These are phyloP conservation scores for Penicillium goetzii DNA, from an alignment of 495 filamentous ascomycete genomes.

Conservation along the genomic window DNA sequence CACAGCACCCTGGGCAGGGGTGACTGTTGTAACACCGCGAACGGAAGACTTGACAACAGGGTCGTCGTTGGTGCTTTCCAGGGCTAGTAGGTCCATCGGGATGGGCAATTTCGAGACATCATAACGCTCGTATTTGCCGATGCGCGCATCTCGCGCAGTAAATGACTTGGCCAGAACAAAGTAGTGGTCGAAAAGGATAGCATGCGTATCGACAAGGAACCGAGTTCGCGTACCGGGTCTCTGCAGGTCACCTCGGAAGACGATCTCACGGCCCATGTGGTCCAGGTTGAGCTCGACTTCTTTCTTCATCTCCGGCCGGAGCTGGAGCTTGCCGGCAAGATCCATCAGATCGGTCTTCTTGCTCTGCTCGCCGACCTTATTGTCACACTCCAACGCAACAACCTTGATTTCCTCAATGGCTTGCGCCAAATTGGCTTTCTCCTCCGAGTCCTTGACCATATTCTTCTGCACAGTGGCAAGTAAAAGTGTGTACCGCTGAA, in stretches of 20 bases:
- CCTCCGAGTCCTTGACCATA: constrained; percentile 81
- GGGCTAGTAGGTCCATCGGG: constrained; percentile 91
- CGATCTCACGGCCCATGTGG: constrained; percentile 86
- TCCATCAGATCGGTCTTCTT: constrained; percentile 91
- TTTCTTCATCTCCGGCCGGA: constrained; percentile 83
- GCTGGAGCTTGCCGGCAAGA: constrained; percentile 76
- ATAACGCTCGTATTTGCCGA: constrained; percentile 79
- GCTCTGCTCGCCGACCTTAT: constrained; percentile 89
- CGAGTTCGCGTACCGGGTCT: constrained; percentile 77
- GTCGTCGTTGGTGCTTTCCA: constrained; percentile 90
- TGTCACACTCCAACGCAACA: constrained; percentile 91
- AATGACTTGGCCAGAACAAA: constrained; percentile 88
- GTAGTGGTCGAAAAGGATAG: constrained; percentile 95
- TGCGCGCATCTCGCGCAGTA: constrained; percentile 64
- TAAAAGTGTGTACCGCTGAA: constrained; percentile 89
- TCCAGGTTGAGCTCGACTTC: constrained; percentile 85
- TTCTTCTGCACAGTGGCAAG: constrained; percentile 82
- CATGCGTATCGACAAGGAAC: constrained; percentile 92
- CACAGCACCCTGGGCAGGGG: constrained; percentile 53
- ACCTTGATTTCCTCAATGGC: constrained; percentile 95
- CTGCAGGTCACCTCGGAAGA: constrained; percentile 88
- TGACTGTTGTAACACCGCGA: constrained; percentile 69
- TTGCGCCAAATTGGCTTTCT: constrained; percentile 80
- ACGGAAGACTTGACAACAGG: constrained; percentile 80
- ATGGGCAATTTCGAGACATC: constrained; percentile 97